phyloP scores from a whole-genome alignment of 2,329 filamentous ascomycete genomes.

The Canariomyces notabilis region DNA sequence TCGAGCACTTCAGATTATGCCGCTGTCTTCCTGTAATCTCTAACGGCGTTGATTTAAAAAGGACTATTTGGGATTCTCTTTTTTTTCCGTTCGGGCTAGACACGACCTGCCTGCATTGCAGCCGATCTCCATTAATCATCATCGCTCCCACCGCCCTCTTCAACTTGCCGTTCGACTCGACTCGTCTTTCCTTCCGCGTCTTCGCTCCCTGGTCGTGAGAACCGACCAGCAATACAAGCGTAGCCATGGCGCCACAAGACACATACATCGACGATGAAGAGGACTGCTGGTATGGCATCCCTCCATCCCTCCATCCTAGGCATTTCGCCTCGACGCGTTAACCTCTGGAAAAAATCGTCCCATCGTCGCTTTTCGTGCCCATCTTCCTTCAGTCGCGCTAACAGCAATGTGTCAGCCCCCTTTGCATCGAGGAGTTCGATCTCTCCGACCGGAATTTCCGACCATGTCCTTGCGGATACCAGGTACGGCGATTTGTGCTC shows the following conservation, averaged over 20 bases:
- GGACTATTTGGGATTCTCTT: constrained; percentile 11
- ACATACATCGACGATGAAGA: constrained; percentile 68
- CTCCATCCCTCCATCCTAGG: constrained; percentile 11
- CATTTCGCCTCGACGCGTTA: too few species aligned
- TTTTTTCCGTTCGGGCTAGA: constrained; percentile 8
- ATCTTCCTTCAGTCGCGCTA: constrained; percentile 18
- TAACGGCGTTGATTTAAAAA: constrained; percentile 16
- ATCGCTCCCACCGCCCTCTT: not conserved
- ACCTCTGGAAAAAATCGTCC: constrained; percentile 5
- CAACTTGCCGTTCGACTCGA: not conserved
- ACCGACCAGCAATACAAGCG: not conserved
- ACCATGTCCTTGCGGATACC: constrained; percentile 95
- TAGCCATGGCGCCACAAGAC: constrained; percentile 61
- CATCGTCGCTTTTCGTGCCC: constrained; percentile 8
- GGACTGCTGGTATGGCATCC: constrained; percentile 55
- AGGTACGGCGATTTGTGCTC: constrained; percentile 54
- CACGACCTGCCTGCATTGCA: not conserved
- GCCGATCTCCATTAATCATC: constrained; percentile 16
- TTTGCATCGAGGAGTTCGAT: constrained; percentile 98
- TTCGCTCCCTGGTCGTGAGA: constrained; percentile 1
- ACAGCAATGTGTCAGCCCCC: constrained; percentile 57
- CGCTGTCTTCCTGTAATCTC: constrained; percentile 18
- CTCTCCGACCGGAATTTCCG: constrained; percentile 95
- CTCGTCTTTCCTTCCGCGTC: constrained; percentile 5
- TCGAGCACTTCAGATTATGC: constrained; percentile 9